phyloP scores from a whole-genome alignment of 2,329 filamentous ascomycete genomes.

The Plenodomus tracheiphilus region DNA sequence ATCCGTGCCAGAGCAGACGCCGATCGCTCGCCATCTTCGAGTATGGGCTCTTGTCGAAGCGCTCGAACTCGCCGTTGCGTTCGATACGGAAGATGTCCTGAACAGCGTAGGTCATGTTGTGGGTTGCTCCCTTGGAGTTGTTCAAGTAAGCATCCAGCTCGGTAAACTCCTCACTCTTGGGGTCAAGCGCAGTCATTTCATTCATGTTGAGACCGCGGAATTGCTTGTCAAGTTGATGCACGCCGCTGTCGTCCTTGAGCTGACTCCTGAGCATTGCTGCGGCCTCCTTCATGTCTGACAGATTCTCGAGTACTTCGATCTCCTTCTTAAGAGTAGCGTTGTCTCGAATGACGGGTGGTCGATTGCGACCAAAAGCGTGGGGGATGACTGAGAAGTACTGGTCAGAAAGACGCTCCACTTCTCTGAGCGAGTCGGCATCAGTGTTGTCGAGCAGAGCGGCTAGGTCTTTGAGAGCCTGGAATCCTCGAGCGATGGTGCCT shows the following conservation, averaged over 20 bases:
- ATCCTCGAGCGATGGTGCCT: constrained; percentile 73
- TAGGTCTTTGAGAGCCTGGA: constrained; percentile 75
- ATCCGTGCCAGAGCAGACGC: constrained; percentile 85
- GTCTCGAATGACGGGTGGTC: constrained; percentile 68
- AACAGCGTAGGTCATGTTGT: constrained; percentile 63
- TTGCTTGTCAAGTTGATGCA: constrained; percentile 72
- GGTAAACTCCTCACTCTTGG: constrained; percentile 62
- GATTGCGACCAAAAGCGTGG: constrained; percentile 74
- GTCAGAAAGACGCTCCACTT: constrained; percentile 70
- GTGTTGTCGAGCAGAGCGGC: constrained; percentile 65
- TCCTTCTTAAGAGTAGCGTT: constrained; percentile 68
- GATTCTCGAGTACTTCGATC: constrained; percentile 75
- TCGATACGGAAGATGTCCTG: constrained; percentile 83
- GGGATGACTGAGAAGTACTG: constrained; percentile 81
- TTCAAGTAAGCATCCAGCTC: constrained; percentile 69
- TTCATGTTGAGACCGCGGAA: constrained; percentile 71
- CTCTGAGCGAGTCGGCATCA: constrained; percentile 50
- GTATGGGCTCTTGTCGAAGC: constrained; percentile 64
- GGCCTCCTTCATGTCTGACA: constrained; percentile 85
- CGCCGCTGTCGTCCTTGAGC: constrained; percentile 51
- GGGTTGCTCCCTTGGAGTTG: constrained; percentile 68
- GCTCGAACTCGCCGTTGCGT: constrained; percentile 69
- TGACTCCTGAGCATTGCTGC: constrained; percentile 74
- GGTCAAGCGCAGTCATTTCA: constrained; percentile 74
- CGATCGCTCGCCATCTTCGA: constrained; percentile 64